Evolutionary conservation across 2,329 filamentous ascomycete species (phyloP).

Genomic region (Alternaria tenuissima): DNA sequence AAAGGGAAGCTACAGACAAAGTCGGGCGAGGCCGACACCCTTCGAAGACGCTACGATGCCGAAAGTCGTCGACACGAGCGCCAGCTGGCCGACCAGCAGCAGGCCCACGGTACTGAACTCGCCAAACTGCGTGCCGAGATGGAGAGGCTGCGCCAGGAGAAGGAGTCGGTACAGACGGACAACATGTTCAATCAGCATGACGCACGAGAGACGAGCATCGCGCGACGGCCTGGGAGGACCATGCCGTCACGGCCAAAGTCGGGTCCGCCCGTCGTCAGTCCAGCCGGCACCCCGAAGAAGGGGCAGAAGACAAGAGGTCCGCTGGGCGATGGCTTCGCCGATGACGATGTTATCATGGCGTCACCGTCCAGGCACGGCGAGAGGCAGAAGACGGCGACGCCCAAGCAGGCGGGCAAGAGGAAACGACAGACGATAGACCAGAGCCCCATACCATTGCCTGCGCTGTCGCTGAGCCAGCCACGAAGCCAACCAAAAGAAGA

Average conservation of each 20-base stretch:
- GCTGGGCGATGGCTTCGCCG: constrained; percentile 79
- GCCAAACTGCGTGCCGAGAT: constrained; percentile 70
- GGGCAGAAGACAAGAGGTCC: constrained; percentile 63
- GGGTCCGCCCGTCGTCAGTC: constrained; percentile 30
- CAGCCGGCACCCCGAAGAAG: constrained; percentile 67
- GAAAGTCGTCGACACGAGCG: constrained; percentile 68
- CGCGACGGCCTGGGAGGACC: constrained; percentile 51
- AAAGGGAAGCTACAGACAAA: constrained; percentile 59
- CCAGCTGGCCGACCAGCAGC: constrained; percentile 68
- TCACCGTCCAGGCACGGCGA: constrained; percentile 62
- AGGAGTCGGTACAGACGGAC: constrained; percentile 72
- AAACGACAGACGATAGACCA: constrained; percentile 69
- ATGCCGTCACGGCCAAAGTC: constrained; percentile 38
- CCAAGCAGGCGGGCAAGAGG: constrained; percentile 71
- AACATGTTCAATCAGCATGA: constrained; percentile 78
- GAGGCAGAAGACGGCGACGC: constrained; percentile 63
- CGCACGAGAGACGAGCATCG: constrained; percentile 64
- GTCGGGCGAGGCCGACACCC: constrained; percentile 75
- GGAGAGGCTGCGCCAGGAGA: constrained; percentile 70
- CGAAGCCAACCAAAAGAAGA: constrained; percentile 49
- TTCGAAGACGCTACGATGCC: constrained; percentile 74
- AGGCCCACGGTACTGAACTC: constrained; percentile 69
- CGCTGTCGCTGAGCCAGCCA: constrained; percentile 60
- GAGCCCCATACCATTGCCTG: constrained; percentile 66
- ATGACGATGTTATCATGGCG: constrained; percentile 65